phyloP scores from a whole-genome alignment of 441 rosid species.

The Hura crepitans region DNA sequence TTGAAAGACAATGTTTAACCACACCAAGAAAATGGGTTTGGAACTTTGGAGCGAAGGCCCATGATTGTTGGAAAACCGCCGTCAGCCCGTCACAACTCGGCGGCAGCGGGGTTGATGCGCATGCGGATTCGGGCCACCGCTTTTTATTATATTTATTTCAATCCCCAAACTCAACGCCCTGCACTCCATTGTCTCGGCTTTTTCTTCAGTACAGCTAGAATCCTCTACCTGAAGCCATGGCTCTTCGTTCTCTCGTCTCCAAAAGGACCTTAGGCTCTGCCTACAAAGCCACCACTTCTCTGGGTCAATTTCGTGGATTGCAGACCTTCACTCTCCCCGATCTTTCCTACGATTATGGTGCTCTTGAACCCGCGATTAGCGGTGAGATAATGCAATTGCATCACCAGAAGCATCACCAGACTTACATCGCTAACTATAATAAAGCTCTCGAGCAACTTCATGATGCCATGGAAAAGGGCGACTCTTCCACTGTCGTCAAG shows the following conservation, averaged over 20 bases:
- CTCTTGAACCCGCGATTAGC: slow-evolving; percentile 77
- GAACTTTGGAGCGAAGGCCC: no score
- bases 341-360: slow-evolving; percentile 79
- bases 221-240: slow-evolving; percentile 34
- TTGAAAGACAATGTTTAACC: no score
- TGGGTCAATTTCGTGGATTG: slow-evolving; percentile 33
- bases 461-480: slow-evolving; percentile 62
- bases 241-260: slow-evolving; percentile 42
- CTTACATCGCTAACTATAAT: slow-evolving; percentile 82
- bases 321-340: slow-evolving; percentile 84
- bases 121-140: no score
- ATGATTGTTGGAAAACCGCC: no score
- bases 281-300: slow-evolving; percentile 23
- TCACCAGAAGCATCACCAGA: slow-evolving; percentile 93
- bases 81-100: no score
- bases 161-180: neutral
- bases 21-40: no score
- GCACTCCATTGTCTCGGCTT: neutral
- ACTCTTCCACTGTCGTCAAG: slow-evolving; percentile 55
- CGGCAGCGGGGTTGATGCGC: no score
- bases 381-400: slow-evolving; percentile 94
- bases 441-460: slow-evolving; percentile 78
- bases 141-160: neutral
- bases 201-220: neutral
- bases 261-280: slow-evolving; percentile 35